These are phyloP conservation scores for Pseudodiploospora longispora DNA, from an alignment of 2,329 filamentous ascomycete genomes.

Conservation along the genomic window DNA sequence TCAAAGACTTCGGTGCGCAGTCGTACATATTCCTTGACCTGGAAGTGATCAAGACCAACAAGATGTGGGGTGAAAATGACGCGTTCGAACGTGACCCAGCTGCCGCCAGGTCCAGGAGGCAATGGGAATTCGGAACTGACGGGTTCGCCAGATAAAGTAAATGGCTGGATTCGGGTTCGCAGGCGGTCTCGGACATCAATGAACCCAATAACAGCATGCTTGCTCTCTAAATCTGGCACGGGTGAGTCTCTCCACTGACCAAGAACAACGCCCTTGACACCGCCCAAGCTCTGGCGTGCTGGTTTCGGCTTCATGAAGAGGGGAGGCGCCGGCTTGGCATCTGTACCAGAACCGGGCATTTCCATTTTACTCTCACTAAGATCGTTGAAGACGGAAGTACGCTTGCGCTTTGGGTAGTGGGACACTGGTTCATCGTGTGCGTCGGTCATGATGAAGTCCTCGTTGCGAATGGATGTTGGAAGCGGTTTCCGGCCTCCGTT, in stretches of 20 bases:
- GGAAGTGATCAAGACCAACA: constrained; percentile 44
- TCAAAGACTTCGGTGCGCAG: constrained; percentile 34
- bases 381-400: constrained; percentile 41
- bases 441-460: constrained; percentile 38
- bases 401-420: constrained; percentile 49
- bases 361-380: constrained; percentile 40
- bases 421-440: constrained; percentile 30
- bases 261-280: constrained; percentile 40
- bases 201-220: constrained; percentile 54
- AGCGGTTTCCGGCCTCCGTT: constrained; percentile 29
- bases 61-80: constrained; percentile 52
- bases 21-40: constrained; percentile 56
- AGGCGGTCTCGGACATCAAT: constrained; percentile 54
- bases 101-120: constrained; percentile 51
- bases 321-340: constrained; percentile 20
- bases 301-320: constrained; percentile 18
- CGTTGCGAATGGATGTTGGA: constrained; percentile 24
- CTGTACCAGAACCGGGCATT: constrained; percentile 21
- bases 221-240: constrained; percentile 38
- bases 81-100: constrained; percentile 56
- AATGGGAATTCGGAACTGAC: constrained; percentile 39
- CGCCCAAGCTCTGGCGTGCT: constrained; percentile 19
- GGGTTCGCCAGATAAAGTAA: constrained; percentile 38
- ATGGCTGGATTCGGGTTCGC: constrained; percentile 48
- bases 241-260: constrained; percentile 55